phyloP scores from a whole-genome alignment of 306 rosid genomes.

The Malus sieversii region DNA sequence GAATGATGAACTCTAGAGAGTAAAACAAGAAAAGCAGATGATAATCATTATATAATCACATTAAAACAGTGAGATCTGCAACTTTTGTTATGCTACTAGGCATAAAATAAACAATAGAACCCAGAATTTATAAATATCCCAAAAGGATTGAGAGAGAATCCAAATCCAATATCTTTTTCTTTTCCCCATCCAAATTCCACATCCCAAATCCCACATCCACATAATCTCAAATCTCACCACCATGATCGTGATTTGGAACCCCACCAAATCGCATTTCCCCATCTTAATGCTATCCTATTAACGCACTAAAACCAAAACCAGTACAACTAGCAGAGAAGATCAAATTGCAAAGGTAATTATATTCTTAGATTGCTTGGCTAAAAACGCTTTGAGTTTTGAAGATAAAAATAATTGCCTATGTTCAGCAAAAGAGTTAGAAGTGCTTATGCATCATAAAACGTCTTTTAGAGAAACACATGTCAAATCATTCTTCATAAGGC shows the following conservation, averaged over 20 bases:
- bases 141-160: background rate
- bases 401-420: too few relatives aligned
- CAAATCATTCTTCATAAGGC: too few relatives aligned
- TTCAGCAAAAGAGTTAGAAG: too few relatives aligned
- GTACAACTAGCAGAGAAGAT: background rate
- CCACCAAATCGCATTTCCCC: background rate
- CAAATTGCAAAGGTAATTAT: too few relatives aligned
- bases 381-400: too few relatives aligned
- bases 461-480: too few relatives aligned
- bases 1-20: too few relatives aligned
- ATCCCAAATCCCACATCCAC: background rate
- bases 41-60: background rate
- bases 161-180: background rate
- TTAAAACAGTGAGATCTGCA: background rate
- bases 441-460: background rate
- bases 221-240: constrained; percentile 9
- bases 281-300: background rate
- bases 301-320: background rate
- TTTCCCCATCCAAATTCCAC: background rate
- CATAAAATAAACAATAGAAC: background rate
- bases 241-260: constrained; percentile 10
- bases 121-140: background rate
- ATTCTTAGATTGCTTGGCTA: background rate
- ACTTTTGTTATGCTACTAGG: background rate
- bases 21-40: background rate